Conservation (phyloP, 2,329 filamentous ascomycete genomes). For the Microascus cirrosus region DNA sequence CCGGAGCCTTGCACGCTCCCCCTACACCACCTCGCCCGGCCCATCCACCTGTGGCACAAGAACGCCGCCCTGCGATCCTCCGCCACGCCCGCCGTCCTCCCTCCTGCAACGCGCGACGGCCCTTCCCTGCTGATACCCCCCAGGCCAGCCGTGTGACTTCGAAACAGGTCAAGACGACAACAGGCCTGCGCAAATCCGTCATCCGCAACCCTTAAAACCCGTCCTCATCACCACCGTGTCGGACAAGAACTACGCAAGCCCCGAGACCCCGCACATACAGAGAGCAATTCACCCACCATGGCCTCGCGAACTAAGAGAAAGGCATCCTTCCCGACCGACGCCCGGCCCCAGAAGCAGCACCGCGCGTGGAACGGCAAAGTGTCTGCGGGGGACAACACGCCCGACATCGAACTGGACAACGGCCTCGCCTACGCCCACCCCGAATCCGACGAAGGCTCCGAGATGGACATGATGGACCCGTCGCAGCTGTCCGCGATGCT, state of each 20-base stretch:
- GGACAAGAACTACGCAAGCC: not conserved
- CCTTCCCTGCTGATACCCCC: constrained; percentile 3
- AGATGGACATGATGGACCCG: constrained; percentile 8
- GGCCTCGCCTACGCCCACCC: constrained; percentile 10
- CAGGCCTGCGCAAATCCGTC: not conserved
- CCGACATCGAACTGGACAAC: constrained; percentile 18
- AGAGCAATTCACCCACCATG: constrained; percentile 19
- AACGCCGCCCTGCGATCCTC: not conserved
- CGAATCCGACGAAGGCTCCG: constrained; percentile 17
- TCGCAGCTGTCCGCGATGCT: constrained; percentile 4
- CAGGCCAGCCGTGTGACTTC: not conserved
- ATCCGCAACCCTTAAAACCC: not conserved
- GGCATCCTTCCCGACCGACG: constrained; percentile 29
- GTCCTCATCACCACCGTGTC: not conserved
- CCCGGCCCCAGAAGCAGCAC: constrained; percentile 29
- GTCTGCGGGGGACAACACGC: constrained; percentile 37
- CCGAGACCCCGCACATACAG: not conserved
- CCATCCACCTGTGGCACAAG: not conserved
- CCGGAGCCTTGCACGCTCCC: not conserved
- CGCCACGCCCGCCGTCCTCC: not conserved
- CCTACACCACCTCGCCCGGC: not conserved
- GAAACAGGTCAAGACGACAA: not conserved
- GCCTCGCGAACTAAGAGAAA: constrained; percentile 40
- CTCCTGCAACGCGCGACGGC: not conserved
- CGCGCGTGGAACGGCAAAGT: constrained; percentile 34